phyloP scores from a whole-genome alignment of 1,284 basidiomycete genomes.

The Austropuccinia psidii region DNA sequence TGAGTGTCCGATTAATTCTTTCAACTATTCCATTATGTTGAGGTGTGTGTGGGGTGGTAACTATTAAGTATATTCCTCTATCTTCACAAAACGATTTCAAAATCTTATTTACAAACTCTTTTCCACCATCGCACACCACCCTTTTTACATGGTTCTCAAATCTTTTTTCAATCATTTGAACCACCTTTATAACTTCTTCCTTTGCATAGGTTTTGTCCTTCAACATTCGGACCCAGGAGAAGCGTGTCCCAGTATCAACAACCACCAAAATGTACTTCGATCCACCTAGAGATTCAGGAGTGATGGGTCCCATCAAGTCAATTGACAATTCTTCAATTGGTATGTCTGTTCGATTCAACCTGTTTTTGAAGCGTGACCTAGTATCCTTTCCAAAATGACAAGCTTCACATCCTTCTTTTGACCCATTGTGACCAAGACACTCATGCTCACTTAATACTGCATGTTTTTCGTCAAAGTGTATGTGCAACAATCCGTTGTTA shows the following conservation, averaged over 20 bases:
- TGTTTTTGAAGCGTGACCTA: too few relatives aligned
- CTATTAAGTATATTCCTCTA: neutral
- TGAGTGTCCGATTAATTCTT: neutral
- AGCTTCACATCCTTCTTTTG: neutral
- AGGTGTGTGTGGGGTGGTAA: conserved; percentile 1
- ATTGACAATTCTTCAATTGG: conserved; percentile 1
- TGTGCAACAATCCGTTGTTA: too few relatives aligned
- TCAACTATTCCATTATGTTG: conserved; percentile 8
- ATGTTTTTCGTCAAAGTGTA: too few relatives aligned
- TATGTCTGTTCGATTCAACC: neutral
- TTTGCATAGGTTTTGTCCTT: neutral
- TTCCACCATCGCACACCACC: neutral
- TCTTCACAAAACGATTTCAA: too few relatives aligned
- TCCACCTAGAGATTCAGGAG: neutral
- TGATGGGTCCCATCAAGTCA: conserved; percentile 9
- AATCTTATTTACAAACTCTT: neutral
- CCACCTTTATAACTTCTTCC: neutral
- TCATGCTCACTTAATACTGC: too few relatives aligned
- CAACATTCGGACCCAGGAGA: neutral
- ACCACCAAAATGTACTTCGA: neutral
- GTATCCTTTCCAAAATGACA: neutral
- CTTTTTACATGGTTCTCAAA: conserved; percentile 2
- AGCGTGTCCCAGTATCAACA: neutral
- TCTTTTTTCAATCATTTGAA: neutral
- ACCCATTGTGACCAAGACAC: too few relatives aligned